These are phyloP conservation scores for Hypholoma sublateritium DNA, from an alignment of 768 basidiomycete genomes.

Conservation along the genomic window DNA sequence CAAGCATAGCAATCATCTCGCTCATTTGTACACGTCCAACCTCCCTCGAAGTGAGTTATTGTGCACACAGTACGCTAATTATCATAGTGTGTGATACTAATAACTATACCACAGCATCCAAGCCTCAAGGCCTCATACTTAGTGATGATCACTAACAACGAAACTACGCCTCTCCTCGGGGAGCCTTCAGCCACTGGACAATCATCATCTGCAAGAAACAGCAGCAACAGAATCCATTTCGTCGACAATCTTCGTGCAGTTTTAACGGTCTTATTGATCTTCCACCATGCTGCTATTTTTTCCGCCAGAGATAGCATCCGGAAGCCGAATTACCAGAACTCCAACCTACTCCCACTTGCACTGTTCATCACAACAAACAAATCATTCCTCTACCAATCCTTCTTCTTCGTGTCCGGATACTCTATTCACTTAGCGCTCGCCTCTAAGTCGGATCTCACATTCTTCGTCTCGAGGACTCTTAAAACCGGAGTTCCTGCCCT, in stretches of 20 bases:
- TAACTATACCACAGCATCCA: too few relatives aligned
- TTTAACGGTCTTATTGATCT: conserved; percentile 20
- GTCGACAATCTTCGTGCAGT: conserved; percentile 26
- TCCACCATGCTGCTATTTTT: conserved; percentile 20
- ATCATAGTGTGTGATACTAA: too few relatives aligned
- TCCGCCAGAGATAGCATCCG: neutral
- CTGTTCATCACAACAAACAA: conserved; percentile 15
- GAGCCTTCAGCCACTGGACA: neutral
- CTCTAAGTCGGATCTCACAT: conserved; percentile 5
- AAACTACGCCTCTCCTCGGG: neutral
- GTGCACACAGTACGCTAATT: too few relatives aligned
- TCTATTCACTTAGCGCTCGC: conserved; percentile 17
- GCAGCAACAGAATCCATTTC: conserved; percentile 7
- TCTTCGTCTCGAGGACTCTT: conserved; percentile 9
- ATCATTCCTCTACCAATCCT: conserved; percentile 20
- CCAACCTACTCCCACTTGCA: conserved; percentile 7
- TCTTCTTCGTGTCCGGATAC: conserved; percentile 27
- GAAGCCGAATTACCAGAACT: neutral
- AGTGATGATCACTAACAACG: neutral
- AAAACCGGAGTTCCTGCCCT: conserved; percentile 19
- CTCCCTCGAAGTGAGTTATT: too few relatives aligned
- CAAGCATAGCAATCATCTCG: too few relatives aligned
- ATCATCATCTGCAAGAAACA: neutral
- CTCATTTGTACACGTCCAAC: too few relatives aligned
- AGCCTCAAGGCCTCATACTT: too few relatives aligned